Evolutionary conservation across 768 basidiomycete species (phyloP).

Genomic region (Thelephora ganbajun): DNA sequence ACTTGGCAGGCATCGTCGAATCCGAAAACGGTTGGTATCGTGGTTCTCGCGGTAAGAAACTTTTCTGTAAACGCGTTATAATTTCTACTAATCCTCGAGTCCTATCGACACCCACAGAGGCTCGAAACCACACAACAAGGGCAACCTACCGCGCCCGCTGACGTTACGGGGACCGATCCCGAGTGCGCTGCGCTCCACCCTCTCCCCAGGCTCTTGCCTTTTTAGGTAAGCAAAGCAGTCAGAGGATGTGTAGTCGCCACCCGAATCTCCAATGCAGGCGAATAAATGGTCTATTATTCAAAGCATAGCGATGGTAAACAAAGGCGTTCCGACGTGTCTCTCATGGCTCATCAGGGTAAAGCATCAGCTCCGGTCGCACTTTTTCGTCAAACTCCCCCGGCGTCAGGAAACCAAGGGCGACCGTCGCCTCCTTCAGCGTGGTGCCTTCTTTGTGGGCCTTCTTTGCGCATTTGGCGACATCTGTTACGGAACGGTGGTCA

Average conservation of each 20-base stretch:
- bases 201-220: conserved; percentile 5
- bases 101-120: too few relatives aligned
- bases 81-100: too few relatives aligned
- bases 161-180: too few relatives aligned
- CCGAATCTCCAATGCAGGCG: background rate
- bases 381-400: conserved; percentile 89
- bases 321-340: background rate
- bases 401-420: conserved; percentile 73
- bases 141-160: too few relatives aligned
- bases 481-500: conserved; percentile 25
- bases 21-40: too few relatives aligned
- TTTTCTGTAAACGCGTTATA: too few relatives aligned
- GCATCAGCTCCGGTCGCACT: conserved; percentile 86
- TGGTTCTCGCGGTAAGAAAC: too few relatives aligned
- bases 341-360: conserved; percentile 49
- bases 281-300: background rate
- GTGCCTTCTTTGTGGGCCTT: conserved; percentile 99
- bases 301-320: background rate
- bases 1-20: too few relatives aligned
- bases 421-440: conserved; percentile 90
- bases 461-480: conserved; percentile 97
- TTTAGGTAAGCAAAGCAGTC: conserved; percentile 1
- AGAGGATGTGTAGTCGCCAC: too few relatives aligned
- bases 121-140: too few relatives aligned
- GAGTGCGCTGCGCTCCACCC: too few relatives aligned